Evolutionary conservation across 225 moss, liverwort and hornwort species (phyloP), one percentile per base, ranked within the genome.

Genomic region (Sphagnum tenellum): DNA sequence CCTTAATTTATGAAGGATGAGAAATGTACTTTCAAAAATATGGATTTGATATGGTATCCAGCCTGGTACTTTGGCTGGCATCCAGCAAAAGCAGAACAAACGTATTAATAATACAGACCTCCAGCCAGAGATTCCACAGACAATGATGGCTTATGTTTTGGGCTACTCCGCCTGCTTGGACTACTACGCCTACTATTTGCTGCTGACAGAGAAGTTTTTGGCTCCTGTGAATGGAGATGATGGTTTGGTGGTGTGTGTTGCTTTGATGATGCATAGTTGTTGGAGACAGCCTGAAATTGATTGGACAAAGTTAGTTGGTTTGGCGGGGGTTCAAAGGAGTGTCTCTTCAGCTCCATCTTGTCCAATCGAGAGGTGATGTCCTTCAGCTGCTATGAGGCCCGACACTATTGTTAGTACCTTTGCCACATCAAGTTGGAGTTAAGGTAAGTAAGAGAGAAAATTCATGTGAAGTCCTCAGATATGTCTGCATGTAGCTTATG

Each of bases 281-380:
- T 81, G 49, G 59, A 65, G 62, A 67, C 55, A 49, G 74, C 59
- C 57, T 76, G 71, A 60, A 70, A 74, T 62, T 81, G 84, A 83
- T 62, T 60, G 65, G 80, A 77, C 12, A 78, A 71, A 57, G 73
- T 69, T 54, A 74, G 76, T 57, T 81, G 78, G 67, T 85, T 85
- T 62, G 63, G 57, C 1, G 9, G 52, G 2, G 52, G 9, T 5
- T 89, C 90, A 49, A 82, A 78, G 54, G 78, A 66, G 69, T 69
- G 75, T 44, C 88, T 74, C 64, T 74, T 55, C 29, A 92, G 91
- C 75, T 93, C 96, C 46, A 98, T 98, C 62, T 82, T 93, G 57
- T 90, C 85, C 68, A 98, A 93, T 72, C 96, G 82, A 69, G 72
- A 71, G 45, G 83, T 73, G 70, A 93, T 84, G 62, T 93, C 92